Evolutionary conservation across 139 green algal species (phyloP).

Genomic region (Zygnema cylindricum): DNA sequence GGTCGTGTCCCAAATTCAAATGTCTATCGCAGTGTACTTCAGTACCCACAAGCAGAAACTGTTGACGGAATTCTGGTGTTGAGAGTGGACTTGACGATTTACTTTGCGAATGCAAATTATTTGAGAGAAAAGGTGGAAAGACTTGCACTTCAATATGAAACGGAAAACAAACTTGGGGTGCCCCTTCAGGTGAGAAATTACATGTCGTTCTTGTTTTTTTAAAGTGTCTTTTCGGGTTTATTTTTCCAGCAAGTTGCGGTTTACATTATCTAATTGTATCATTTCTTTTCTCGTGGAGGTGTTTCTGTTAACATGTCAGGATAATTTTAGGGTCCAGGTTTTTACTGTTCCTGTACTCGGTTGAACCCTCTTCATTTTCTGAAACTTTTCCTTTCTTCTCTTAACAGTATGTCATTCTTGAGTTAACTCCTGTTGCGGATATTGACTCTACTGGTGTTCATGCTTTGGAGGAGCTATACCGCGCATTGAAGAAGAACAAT

Average conservation of each 20-base stretch:
- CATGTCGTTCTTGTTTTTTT: too few relatives aligned
- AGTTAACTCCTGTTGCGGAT: slow-evolving; percentile 78
- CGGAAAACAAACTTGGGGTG: background rate
- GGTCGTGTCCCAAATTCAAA: slow-evolving; percentile 73
- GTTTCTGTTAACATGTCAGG: too few relatives aligned
- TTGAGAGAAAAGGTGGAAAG: slow-evolving; percentile 62
- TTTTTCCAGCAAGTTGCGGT: too few relatives aligned
- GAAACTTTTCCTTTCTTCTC: too few relatives aligned
- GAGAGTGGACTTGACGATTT: slow-evolving; percentile 70
- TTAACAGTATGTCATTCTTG: slow-evolving; percentile 76
- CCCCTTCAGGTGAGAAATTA: background rate
- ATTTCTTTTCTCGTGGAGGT: too few relatives aligned
- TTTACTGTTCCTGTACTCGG: too few relatives aligned
- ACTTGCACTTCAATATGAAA: background rate
- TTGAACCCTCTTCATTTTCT: too few relatives aligned
- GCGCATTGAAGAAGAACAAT: background rate
- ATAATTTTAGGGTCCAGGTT: too few relatives aligned
- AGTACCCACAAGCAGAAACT: slow-evolving; percentile 75
- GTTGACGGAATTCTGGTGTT: slow-evolving; percentile 70
- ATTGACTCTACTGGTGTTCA: slow-evolving; percentile 81
- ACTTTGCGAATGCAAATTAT: slow-evolving; percentile 80
- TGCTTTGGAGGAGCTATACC: slow-evolving; percentile 52
- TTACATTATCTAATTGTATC: too few relatives aligned
- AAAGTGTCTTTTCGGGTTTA: too few relatives aligned
- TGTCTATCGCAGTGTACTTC: slow-evolving; percentile 76